Base-by-base conservation (phyloP, 306 rosid species). In the Vigna unguiculata region DNA sequence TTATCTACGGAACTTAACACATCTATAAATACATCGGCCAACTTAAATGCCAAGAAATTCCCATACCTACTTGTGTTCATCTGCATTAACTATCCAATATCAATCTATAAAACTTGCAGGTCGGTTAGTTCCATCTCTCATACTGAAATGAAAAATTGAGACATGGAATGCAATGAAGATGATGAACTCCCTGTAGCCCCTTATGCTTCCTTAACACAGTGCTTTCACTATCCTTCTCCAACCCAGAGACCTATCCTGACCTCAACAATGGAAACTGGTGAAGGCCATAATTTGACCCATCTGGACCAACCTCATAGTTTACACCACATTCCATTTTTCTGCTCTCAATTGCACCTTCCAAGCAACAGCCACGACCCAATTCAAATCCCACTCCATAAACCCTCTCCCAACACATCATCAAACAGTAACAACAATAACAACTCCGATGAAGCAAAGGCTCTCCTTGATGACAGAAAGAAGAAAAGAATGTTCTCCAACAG, bases 401-500 rank as follows among this genome's bases (percentile, higher is more conserved):
- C 77, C 41, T 84, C 83, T 24, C 80, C 85, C 21, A 77, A 84
- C 46, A 45, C 80, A 45, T 72, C 80, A 45, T 80, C 87, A 47
- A 80, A 84, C 72, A 91, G 88, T 80, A 87, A 83, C 81, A 89
- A 82, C 84, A 80, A 81, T 16, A 43, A 43, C 48, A 78, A 84
- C 49, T 82, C 89, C 17, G 96, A 86, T 13, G 90, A 90, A 67
- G 91, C 86, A 2, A 92, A 86, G 61, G 90, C 76, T 36, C 84
- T 86, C 71, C 78, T 88, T 54, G 90, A 92, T 47, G 93, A 90
- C 57, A 60, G 91, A 73, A 86, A 85, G 80, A 89, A 87, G 86
- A 79, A 93, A 69, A 82, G 97, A 75, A 90, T 92, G 97, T 87
- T 87, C 65, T 92, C 96, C 24, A 92, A 92, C 76, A 72, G 93